A percentile compares a stretch with the other conserved stretches of the same genome.
phyloP scores from a whole-genome alignment of 2,329 filamentous ascomycete species.

The Plenodomus biglobosus region DNA sequence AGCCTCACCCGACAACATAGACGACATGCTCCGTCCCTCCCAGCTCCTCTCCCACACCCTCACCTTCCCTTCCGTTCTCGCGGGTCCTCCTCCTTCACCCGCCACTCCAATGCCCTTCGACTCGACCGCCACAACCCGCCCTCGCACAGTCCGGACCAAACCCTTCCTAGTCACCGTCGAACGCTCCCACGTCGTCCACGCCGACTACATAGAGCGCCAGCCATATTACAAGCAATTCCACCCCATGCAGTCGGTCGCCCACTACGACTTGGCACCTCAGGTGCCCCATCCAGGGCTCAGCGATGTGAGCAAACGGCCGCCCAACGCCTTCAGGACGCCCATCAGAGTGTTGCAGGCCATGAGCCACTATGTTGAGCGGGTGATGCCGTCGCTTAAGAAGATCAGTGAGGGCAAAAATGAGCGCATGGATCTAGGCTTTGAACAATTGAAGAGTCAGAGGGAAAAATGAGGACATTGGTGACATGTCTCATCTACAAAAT shows the following conservation, averaged over 20 bases:
- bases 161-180: conserved; percentile 47
- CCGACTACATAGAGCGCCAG: conserved; percentile 46
- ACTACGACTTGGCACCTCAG: conserved; percentile 43
- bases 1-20: conserved; percentile 21
- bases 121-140: conserved; percentile 1
- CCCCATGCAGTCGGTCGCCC: conserved; percentile 36
- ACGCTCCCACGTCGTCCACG: conserved; percentile 43
- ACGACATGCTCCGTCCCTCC: conserved; percentile 37
- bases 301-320: conserved; percentile 43
- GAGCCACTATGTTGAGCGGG: conserved; percentile 24
- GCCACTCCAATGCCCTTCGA: conserved; percentile 30
- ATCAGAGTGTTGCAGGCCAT: conserved; percentile 28
- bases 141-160: conserved; percentile 2
- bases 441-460: too few relatives aligned
- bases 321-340: conserved; percentile 38
- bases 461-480: too few relatives aligned
- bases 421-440: neutral
- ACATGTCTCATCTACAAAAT: too few relatives aligned
- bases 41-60: conserved; percentile 19
- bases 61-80: conserved; percentile 7
- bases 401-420: conserved; percentile 6
- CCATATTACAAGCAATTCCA: conserved; percentile 38
- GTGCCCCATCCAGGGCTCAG: conserved; percentile 48
- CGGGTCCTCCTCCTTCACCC: conserved; percentile 1
- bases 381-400: conserved; percentile 36